These are phyloP conservation scores for Osmanthus fragrans DNA, from an alignment of 257 asterid species.

Conservation along the genomic window DNA sequence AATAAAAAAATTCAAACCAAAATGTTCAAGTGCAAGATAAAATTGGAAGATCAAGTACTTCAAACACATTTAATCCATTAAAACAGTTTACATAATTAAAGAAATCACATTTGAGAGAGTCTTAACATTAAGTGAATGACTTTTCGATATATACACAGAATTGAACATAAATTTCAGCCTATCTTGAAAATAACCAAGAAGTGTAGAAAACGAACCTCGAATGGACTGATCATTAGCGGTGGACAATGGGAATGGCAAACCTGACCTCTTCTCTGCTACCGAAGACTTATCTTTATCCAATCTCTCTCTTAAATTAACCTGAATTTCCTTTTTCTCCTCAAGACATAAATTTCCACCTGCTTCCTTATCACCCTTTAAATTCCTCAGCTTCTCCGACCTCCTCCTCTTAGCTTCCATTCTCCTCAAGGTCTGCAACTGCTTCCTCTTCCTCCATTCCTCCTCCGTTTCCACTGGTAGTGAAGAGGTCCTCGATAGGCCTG, in stretches of 20 bases:
- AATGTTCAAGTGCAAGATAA: neutral
- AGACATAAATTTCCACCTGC: conserved; percentile 32
- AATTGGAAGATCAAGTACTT: neutral
- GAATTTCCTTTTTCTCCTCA: conserved; percentile 69
- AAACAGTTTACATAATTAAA: neutral
- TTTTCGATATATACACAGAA: neutral
- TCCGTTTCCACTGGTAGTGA: conserved; percentile 89
- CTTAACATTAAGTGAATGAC: neutral
- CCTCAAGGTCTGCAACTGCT: conserved; percentile 79
- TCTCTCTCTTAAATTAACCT: conserved; percentile 57
- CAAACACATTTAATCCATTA: neutral
- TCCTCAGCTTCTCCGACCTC: conserved; percentile 84
- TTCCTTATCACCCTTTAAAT: conserved; percentile 41
- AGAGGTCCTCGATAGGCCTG: conserved; percentile 65
- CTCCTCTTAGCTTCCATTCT: conserved; percentile 95
- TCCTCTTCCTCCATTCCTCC: conserved; percentile 95
- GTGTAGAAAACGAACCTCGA: conserved; percentile 21
- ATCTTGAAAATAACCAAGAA: neutral
- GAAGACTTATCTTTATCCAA: conserved; percentile 55
- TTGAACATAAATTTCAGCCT: neutral
- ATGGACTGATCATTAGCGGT: conserved; percentile 30
- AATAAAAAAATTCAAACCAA: neutral
- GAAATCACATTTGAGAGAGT: neutral
- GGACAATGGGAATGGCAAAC: conserved; percentile 38
- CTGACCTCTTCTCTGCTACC: conserved; percentile 41